Evolutionary conservation across 192 early-diverging fungal genomes (phyloP).

Genomic region (Blastocladiella britannica): DNA sequence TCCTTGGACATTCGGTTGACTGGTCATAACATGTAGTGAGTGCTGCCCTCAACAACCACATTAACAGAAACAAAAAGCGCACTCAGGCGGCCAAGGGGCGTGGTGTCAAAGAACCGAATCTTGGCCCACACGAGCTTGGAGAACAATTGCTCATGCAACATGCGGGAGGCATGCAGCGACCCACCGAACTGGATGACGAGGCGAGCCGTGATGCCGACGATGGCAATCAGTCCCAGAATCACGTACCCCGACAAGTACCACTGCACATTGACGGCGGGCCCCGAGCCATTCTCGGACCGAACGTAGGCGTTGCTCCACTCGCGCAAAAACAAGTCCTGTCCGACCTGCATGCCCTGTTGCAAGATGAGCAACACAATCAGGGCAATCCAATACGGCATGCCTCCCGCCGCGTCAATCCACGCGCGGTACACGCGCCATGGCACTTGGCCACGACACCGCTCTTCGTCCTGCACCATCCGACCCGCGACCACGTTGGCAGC

Average conservation of each 20-base stretch:
- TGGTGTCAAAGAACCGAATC: constrained; percentile 79
- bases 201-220: constrained; percentile 16
- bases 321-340: constrained; percentile 45
- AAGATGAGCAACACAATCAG: constrained; percentile 21
- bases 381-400: constrained; percentile 37
- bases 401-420: constrained; percentile 36
- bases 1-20: constrained; percentile 80
- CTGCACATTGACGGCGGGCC: constrained; percentile 19
- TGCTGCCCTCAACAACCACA: too few species aligned
- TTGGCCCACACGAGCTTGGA: constrained; percentile 37
- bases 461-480: neutral
- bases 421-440: neutral
- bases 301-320: constrained; percentile 29
- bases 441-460: neutral
- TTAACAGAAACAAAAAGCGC: constrained; percentile 9
- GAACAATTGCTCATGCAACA: constrained; percentile 32
- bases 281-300: constrained; percentile 1
- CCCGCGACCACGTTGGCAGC: constrained; percentile 13
- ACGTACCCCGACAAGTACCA: constrained; percentile 45
- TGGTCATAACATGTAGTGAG: constrained; percentile 1
- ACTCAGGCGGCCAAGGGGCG: constrained; percentile 71
- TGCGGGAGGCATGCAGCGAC: constrained; percentile 31
- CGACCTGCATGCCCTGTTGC: constrained; percentile 16
- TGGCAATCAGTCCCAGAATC: constrained; percentile 24
- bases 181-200: constrained; percentile 19